phyloP scores from a whole-genome alignment of 2,329 filamentous ascomycete genomes.

The Colletotrichum lupini region DNA sequence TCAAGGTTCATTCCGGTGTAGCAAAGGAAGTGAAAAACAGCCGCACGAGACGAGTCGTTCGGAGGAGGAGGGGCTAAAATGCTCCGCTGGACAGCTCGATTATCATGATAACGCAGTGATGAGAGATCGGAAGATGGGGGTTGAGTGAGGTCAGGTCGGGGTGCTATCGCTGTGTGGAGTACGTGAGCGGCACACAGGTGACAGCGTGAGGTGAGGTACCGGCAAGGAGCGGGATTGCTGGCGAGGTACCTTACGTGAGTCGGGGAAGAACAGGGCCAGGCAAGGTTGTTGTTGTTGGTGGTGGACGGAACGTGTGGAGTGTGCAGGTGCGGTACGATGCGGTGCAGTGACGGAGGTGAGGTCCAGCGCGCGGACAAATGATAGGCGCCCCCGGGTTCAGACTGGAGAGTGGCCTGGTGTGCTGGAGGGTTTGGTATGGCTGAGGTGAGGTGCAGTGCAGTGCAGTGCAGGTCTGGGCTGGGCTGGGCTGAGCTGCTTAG shows the following conservation, averaged over 20 bases:
- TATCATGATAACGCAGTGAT: slow-evolving; percentile 34
- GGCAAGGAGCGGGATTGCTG: slow-evolving; percentile 13
- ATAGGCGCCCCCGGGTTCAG: not conserved
- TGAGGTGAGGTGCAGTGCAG: slow-evolving; percentile 17
- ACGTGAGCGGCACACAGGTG: slow-evolving; percentile 11
- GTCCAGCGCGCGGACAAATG: slow-evolving; percentile 25
- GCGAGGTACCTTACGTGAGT: slow-evolving; percentile 10
- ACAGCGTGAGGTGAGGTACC: slow-evolving; percentile 1
- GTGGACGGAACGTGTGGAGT: slow-evolving; percentile 20
- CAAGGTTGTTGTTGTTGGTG: not conserved
- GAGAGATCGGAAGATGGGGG: slow-evolving; percentile 26
- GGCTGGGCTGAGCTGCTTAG: slow-evolving; percentile 2
- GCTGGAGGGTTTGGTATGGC: not conserved
- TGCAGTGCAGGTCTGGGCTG: not conserved
- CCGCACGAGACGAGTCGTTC: slow-evolving; percentile 11
- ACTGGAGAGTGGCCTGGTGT: no score
- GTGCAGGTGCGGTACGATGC: not conserved
- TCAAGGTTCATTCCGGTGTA: slow-evolving; percentile 26
- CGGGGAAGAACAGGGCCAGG: not conserved
- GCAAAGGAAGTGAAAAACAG: not conserved
- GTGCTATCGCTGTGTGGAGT: slow-evolving; percentile 30
- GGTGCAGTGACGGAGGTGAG: slow-evolving; percentile 19
- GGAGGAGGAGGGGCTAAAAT: slow-evolving; percentile 5
- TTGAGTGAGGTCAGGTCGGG: slow-evolving; percentile 28
- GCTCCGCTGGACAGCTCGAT: slow-evolving; percentile 22